Conservation (phyloP, 208 protist genomes). For the Trypanosoma congolense region DNA sequence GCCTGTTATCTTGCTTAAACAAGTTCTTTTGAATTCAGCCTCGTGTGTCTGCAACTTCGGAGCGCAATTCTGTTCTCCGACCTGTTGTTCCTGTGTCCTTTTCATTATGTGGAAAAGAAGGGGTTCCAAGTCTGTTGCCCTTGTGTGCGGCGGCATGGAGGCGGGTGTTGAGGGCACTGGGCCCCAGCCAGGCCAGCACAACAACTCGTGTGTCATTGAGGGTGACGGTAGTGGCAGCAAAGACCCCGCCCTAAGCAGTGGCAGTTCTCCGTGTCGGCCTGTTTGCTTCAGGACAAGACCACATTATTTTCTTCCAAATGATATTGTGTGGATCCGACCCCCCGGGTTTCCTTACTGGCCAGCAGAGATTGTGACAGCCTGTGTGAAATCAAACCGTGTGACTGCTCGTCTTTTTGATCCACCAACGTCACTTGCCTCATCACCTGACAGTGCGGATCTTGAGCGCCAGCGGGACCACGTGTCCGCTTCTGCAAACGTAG, state of each 20-base stretch:
- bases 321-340: slow-evolving; percentile 82
- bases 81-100: too few species aligned
- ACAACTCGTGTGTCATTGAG: slow-evolving; percentile 1
- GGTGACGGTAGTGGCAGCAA: slow-evolving; percentile 16
- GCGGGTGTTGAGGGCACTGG: background rate
- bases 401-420: slow-evolving; percentile 52
- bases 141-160: background rate
- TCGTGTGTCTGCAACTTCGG: too few species aligned
- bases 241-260: background rate
- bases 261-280: background rate
- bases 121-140: background rate
- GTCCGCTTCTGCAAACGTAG: slow-evolving; percentile 37
- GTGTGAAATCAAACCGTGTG: slow-evolving; percentile 53
- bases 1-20: too few species aligned
- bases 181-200: background rate
- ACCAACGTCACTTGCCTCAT: slow-evolving; percentile 28
- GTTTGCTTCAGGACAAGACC: slow-evolving; percentile 41
- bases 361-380: slow-evolving; percentile 62
- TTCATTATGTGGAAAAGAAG: background rate
- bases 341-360: slow-evolving; percentile 81
- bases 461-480: slow-evolving; percentile 28
- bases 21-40: too few species aligned
- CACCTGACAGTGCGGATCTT: background rate
- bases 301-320: slow-evolving; percentile 77
- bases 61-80: too few species aligned